Conservation (phyloP, 1,284 basidiomycete species). For the Ustanciosporium gigantosporum region DNA sequence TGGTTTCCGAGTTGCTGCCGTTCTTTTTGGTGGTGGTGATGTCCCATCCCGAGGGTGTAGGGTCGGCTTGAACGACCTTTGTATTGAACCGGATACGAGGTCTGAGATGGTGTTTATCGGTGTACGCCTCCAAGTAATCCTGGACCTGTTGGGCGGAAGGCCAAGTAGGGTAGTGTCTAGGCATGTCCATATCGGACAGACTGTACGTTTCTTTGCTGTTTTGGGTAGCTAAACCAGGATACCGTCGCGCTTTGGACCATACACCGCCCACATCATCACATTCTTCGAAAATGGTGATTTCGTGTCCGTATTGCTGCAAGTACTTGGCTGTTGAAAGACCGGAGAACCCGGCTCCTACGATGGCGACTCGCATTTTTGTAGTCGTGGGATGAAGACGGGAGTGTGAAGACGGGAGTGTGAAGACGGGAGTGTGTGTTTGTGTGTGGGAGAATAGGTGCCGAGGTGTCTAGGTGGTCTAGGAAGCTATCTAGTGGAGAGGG, state of each 20-base stretch:
- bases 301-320: conserved; percentile 35
- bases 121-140: conserved; percentile 41
- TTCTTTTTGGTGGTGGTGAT: conserved; percentile 9
- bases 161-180: conserved; percentile 45
- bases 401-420: not conserved
- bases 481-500: no score
- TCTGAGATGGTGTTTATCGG: conserved; percentile 35
- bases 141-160: conserved; percentile 48
- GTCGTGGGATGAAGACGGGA: not conserved
- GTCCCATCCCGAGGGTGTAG: conserved; percentile 11
- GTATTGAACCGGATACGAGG: conserved; percentile 29
- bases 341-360: conserved; percentile 41
- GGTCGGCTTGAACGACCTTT: conserved; percentile 21
- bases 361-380: conserved; percentile 23
- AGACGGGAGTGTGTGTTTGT: no score
- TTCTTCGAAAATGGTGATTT: conserved; percentile 34
- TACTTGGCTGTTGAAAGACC: conserved; percentile 42
- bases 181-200: conserved; percentile 49
- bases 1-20: not conserved
- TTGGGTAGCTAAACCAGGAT: conserved; percentile 48
- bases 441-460: no score
- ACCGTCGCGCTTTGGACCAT: conserved; percentile 39
- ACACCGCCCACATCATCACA: conserved; percentile 36
- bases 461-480: no score
- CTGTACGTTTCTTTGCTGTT: conserved; percentile 53